Conservation (phyloP, 306 rosid genomes). For the Prosopis cineraria region DNA sequence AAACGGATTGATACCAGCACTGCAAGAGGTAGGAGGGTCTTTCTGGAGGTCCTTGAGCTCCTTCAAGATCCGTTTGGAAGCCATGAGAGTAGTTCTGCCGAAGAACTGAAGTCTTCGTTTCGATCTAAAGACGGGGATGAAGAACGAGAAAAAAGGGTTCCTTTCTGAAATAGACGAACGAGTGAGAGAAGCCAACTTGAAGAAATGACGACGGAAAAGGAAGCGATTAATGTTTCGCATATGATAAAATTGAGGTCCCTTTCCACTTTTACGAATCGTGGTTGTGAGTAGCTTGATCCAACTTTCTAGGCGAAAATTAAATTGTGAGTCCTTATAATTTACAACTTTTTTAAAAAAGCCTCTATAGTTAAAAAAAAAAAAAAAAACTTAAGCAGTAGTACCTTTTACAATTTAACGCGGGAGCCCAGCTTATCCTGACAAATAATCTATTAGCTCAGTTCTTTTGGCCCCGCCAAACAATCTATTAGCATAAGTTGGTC, state of each 20-base stretch:
- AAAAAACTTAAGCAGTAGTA: too few relatives aligned
- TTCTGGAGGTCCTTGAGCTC: constrained; percentile 91
- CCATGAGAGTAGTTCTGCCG: constrained; percentile 46
- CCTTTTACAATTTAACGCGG: too few relatives aligned
- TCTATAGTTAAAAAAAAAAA: too few relatives aligned
- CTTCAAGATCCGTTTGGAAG: constrained; percentile 84
- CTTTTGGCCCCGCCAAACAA: too few relatives aligned
- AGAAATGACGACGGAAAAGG: background rate
- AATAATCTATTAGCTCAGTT: too few relatives aligned
- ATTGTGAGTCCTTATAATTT: background rate
- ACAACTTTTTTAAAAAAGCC: background rate
- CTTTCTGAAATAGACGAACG: background rate
- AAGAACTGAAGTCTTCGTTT: constrained; percentile 29
- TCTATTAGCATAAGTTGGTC: background rate
- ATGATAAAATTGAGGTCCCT: background rate
- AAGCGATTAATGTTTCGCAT: background rate
- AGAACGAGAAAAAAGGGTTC: background rate
- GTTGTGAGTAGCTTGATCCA: constrained; percentile 2
- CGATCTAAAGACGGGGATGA: constrained; percentile 41
- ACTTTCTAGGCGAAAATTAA: background rate
- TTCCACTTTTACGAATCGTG: background rate
- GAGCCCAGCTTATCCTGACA: too few relatives aligned
- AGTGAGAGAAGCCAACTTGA: constrained; percentile 8
- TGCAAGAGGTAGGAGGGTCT: constrained; percentile 90
- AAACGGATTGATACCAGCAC: constrained; percentile 58